These are phyloP conservation scores for Pichia gijzeniarum DNA, from an alignment of 805 yeast species.

Conservation along the genomic window DNA sequence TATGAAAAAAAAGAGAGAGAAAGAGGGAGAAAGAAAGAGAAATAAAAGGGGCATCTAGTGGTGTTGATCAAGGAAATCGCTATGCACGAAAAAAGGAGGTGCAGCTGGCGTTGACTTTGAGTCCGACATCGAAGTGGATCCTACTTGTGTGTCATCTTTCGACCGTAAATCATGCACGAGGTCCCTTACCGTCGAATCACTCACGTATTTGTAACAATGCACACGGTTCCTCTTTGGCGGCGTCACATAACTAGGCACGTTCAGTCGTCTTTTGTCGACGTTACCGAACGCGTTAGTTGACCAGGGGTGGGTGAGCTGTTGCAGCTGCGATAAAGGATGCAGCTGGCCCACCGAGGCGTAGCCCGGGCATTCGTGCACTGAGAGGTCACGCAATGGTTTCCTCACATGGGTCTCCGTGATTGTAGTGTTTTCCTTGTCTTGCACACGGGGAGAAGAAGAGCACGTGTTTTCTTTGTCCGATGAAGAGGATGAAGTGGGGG, in stretches of 20 bases:
- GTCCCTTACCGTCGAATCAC: background rate
- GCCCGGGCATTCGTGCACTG: constrained; percentile 8
- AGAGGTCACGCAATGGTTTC: constrained; percentile 7
- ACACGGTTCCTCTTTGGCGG: constrained; percentile 12
- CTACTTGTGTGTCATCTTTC: no score
- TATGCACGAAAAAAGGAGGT: no score
- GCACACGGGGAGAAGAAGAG: background rate
- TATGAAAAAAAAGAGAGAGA: background rate
- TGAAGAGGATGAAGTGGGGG: background rate
- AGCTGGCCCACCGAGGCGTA: background rate
- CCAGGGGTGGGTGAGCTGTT: constrained; percentile 12
- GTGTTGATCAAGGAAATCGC: no score
- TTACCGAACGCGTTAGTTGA: constrained; percentile 3
- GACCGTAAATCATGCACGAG: background rate
- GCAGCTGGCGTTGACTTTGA: no score
- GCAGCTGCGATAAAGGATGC: constrained; percentile 1
- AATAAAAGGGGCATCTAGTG: background rate
- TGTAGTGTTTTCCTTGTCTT: background rate
- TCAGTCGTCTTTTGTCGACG: background rate
- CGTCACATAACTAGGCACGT: constrained; percentile 11
- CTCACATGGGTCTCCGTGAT: background rate
- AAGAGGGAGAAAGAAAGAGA: background rate
- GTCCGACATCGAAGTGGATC: no score
- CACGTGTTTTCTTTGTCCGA: background rate
- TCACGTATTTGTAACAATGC: constrained; percentile 5